Conservation (phyloP, 768 basidiomycete genomes). For the Trametes gibbosa region DNA sequence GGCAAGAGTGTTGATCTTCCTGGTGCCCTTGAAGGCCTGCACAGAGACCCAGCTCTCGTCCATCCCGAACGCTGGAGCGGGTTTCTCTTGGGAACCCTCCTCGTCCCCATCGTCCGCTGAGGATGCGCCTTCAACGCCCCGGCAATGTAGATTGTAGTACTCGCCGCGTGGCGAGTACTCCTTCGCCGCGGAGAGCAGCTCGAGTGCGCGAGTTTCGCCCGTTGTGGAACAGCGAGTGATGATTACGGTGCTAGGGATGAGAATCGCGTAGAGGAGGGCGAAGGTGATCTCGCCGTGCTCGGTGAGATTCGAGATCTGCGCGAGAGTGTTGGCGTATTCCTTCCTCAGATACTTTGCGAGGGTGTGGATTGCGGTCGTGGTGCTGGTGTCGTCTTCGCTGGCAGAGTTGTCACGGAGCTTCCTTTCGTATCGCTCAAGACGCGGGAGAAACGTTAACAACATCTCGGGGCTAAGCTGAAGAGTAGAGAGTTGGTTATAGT, state of each 20-base stretch:
- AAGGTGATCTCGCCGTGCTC: conserved; percentile 57
- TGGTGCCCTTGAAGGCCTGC: conserved; percentile 46
- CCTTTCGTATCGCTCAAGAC: conserved; percentile 45
- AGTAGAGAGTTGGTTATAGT: background rate
- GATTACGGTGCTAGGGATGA: conserved; percentile 49
- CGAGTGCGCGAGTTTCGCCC: background rate
- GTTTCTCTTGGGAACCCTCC: background rate
- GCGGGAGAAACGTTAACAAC: conserved; percentile 51
- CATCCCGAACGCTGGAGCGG: conserved; percentile 32
- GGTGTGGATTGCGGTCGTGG: conserved; percentile 35
- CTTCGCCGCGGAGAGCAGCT: background rate
- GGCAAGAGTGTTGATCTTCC: conserved; percentile 47
- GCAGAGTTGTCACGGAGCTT: conserved; percentile 35
- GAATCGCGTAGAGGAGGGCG: conserved; percentile 47
- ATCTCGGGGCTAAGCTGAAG: conserved; percentile 53
- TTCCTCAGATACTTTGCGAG: conserved; percentile 43
- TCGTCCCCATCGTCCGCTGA: background rate
- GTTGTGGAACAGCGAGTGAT: conserved; percentile 39
- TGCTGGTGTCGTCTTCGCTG: conserved; percentile 35
- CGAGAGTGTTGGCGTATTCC: conserved; percentile 49
- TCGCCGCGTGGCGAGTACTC: background rate
- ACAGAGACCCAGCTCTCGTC: conserved; percentile 16
- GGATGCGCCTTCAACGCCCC: background rate
- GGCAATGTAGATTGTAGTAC: background rate
- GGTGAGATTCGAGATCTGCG: conserved; percentile 44